Base-by-base conservation (phyloP, 2,329 filamentous ascomycete genomes). In the Trichophyton simii region DNA sequence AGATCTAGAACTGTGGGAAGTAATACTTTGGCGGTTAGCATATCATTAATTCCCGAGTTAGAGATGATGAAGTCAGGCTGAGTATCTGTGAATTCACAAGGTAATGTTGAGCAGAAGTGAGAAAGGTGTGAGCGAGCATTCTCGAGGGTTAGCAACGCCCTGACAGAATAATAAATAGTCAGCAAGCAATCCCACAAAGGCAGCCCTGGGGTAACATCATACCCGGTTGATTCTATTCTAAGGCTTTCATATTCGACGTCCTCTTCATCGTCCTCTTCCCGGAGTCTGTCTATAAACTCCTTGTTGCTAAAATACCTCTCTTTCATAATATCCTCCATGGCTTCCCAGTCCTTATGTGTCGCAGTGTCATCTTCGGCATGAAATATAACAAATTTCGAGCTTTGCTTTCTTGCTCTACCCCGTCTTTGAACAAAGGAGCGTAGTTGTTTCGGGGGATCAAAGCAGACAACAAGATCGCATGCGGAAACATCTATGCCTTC, bases 51-150 rank as follows among this genome's bases (percentile, higher is more conserved):
- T 5, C 70, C 63, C 18, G 73, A 67, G n/a, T 77, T 69, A 2
- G 77, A 70, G 38, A 84, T 77, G 13, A 83, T 76, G 68, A 91
- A 95, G 57, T 87, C 82, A 0, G 91, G 90, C 1, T 81, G 77
- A 18, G 76, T 75, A 65, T 91, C 83, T 5, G 85, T 78, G 68
- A 85, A 89, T 28, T 82, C 80, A 0, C 76, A 75, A 0, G 82
- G 79, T 0, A 91, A 71, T 0, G 80, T 79, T 0, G 78, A 76
- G 71, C 91, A 96, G 67, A 96, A 95, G 72, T 95, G 89, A 55
- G 88, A 79, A 1, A 97, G 79, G 71, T 94, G 90, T n/a, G 79
- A 73, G 57, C 86, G 83, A 0, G 89, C 87, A 65, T 88, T 88
- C 42, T 88, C 82, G 1, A 90, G 78, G 9, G 87, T 87, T 13